These are phyloP conservation scores for Coix lacrymajobi DNA, from an alignment of 176 grass and related monocot genomes.

Conservation along the genomic window DNA sequence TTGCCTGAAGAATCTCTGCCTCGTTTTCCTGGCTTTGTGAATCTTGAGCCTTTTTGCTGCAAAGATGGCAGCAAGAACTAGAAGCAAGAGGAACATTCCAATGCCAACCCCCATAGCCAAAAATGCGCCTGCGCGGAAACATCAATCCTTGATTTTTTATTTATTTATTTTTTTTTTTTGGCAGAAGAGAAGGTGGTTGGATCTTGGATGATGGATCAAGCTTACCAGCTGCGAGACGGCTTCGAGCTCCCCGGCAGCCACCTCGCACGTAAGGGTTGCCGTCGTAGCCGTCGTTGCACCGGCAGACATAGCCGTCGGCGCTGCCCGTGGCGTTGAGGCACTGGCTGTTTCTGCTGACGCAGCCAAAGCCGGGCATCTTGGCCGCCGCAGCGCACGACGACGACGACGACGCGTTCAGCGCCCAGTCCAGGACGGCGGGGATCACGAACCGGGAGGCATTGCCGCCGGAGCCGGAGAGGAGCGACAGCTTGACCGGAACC, in stretches of 20 bases:
- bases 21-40: conserved; percentile 26
- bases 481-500: not conserved
- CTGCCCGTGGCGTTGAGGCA: conserved; percentile 16
- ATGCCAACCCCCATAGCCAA: conserved; percentile 29
- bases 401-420: not conserved
- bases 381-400: conserved; percentile 16
- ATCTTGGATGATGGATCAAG: too few species aligned
- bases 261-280: conserved; percentile 50
- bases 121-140: not conserved
- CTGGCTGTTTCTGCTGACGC: conserved; percentile 28
- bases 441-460: not conserved
- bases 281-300: conserved; percentile 34
- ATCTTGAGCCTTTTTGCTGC: conserved; percentile 26
- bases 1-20: conserved; percentile 48
- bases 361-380: conserved; percentile 9
- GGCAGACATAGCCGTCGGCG: conserved; percentile 41
- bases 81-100: conserved; percentile 30
- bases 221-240: conserved; percentile 13
- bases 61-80: conserved; percentile 28
- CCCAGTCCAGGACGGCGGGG: conserved; percentile 10
- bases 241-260: conserved; percentile 8
- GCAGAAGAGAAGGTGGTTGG: too few species aligned
- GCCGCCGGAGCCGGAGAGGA: not conserved
- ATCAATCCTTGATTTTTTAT: not conserved
- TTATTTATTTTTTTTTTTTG: too few species aligned